A percentile compares a stretch with the other conserved stretches of the same genome.
These are phyloP conservation scores for Neoboletus brunneissimus DNA, from an alignment of 768 basidiomycete genomes.

Conservation along the genomic window DNA sequence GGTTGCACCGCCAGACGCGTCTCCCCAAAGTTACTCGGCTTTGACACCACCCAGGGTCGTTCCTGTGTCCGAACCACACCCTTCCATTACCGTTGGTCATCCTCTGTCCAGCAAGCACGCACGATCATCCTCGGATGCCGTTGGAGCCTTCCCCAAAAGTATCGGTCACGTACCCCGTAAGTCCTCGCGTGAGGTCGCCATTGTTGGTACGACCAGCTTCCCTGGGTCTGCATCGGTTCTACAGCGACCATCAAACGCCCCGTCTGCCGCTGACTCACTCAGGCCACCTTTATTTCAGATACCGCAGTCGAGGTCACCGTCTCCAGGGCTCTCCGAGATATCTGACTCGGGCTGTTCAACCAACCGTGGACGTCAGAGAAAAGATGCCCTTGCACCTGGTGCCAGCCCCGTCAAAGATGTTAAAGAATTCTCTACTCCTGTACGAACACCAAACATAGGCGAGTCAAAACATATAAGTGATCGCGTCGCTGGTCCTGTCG, in stretches of 20 bases:
- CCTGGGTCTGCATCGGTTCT: slow-evolving; percentile 26
- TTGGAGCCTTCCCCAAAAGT: slow-evolving; percentile 27
- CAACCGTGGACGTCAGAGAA: slow-evolving; percentile 29
- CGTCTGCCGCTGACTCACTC: slow-evolving; percentile 30
- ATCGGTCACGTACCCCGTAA: slow-evolving; percentile 41
- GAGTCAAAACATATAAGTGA: slow-evolving; percentile 55
- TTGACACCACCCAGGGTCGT: slow-evolving; percentile 52
- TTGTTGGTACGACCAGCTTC: slow-evolving; percentile 45
- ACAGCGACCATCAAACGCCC: slow-evolving; percentile 30
- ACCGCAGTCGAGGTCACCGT: slow-evolving; percentile 34
- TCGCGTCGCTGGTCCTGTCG: slow-evolving; percentile 62
- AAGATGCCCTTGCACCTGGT: slow-evolving; percentile 34
- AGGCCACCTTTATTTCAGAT: slow-evolving; percentile 39
- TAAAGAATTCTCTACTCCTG: slow-evolving; percentile 24
- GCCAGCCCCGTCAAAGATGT: slow-evolving; percentile 30
- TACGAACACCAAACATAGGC: slow-evolving; percentile 62
- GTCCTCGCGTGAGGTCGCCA: slow-evolving; percentile 49
- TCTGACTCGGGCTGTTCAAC: slow-evolving; percentile 34
- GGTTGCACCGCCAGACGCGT: slow-evolving; percentile 71
- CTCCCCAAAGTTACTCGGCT: slow-evolving; percentile 49
- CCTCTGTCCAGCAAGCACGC: slow-evolving; percentile 30
- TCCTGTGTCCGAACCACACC: slow-evolving; percentile 33
- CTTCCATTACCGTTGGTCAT: slow-evolving; percentile 16
- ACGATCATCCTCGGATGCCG: slow-evolving; percentile 50
- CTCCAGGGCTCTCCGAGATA: slow-evolving; percentile 29